Base-by-base conservation (phyloP, 192 early-diverging fungal genomes). In the Linderina pennispora region DNA sequence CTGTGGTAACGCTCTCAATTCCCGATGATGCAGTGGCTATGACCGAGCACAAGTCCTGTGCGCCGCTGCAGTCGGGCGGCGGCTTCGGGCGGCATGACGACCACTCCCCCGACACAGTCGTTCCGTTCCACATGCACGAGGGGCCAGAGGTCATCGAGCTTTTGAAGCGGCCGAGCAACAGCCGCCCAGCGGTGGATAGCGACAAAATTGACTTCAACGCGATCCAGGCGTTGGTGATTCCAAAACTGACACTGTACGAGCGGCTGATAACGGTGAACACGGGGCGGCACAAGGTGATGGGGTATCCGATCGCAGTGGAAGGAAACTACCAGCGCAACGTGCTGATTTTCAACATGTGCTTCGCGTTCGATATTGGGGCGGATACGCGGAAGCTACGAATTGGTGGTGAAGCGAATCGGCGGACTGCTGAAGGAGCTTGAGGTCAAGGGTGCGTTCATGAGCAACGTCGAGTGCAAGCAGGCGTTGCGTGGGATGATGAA, bases 271-370 rank as follows among this genome's bases (percentile, higher is more conserved):
- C 68, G 10, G 53, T 65, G 11, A 44, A 60, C 20, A 65, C 68
- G 23, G 62, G 62, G 1, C 38, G 21, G 20, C 39, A 55, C 62
- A 72, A 65, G 35, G 42, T 72, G 33, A 65, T 72, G 62, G 60
- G 68, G 34, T 72, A 72, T 31, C 68, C 68, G n/a, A 43, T 72
- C n/a, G 47, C 52, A 0, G 40, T 72, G 3, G 42, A 65, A 26
- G 68, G 68, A 8, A 53, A 55, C 21, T 89, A 92, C 48, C 63
- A 71, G 40, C 74, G 96, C 17, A 94, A 93, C 63, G 82, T 78
- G 22, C 72, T 94, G 38, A 77, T 91, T 20, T 98, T 94, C 73
- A 98, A 98, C 65, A 74, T 94, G 36, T 86, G 89, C 44, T 96
- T 98, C 80, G 86, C 92, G 10, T 97, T 98, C 77, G 88, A 92